Percentiles rank a stretch among this genome's conserved stretches.
These are phyloP conservation scores for Ambrosiella beaveri DNA, from an alignment of 2,329 filamentous ascomycete species.

Conservation along the genomic window DNA sequence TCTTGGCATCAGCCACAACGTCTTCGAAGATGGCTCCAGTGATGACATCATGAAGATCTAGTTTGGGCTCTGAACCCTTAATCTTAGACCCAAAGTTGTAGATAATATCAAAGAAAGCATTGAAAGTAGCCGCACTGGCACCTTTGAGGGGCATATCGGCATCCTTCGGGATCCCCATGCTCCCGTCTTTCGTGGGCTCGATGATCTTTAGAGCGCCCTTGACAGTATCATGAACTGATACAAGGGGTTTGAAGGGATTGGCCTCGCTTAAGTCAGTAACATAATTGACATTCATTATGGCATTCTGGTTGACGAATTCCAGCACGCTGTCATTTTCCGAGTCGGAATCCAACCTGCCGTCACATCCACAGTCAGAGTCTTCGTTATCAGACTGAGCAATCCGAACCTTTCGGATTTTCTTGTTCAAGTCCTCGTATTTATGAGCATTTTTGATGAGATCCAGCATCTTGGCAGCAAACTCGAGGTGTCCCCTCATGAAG, in stretches of 20 bases:
- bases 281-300: not conserved
- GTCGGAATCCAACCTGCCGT: slow-evolving; percentile 22
- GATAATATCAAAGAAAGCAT: not conserved
- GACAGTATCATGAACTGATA: not conserved
- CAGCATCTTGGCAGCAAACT: slow-evolving; percentile 47
- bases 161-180: not conserved
- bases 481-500: slow-evolving; percentile 45
- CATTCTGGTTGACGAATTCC: not conserved
- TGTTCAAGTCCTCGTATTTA: slow-evolving; percentile 27
- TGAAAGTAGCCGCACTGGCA: not conserved
- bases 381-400: slow-evolving; percentile 24
- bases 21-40: slow-evolving; percentile 24
- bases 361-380: slow-evolving; percentile 18
- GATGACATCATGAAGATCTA: slow-evolving; percentile 17
- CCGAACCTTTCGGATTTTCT: slow-evolving; percentile 28
- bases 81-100: not conserved
- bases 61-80: not conserved
- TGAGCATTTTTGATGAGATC: slow-evolving; percentile 39
- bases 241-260: not conserved
- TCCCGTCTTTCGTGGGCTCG: not conserved
- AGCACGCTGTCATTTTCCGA: slow-evolving; percentile 19
- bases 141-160: not conserved
- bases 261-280: not conserved
- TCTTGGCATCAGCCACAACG: slow-evolving; percentile 32
- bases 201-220: not conserved